A percentile compares a stretch with the other conserved stretches of the same genome.
Evolutionary conservation across 2,329 filamentous ascomycete genomes (phyloP).

Genomic region (Metarhizium brunneum): DNA sequence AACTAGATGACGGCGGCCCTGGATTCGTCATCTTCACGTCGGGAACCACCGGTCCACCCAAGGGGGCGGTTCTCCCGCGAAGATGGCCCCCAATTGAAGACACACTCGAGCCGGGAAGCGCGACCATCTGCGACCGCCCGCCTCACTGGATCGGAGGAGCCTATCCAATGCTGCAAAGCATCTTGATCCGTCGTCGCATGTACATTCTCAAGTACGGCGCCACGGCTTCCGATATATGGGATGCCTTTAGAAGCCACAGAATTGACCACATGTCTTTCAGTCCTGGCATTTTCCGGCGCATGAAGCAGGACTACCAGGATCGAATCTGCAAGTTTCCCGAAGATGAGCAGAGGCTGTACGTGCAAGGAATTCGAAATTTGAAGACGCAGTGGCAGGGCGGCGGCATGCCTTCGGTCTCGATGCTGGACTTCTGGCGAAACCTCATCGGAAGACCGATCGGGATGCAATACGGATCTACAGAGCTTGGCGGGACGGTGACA

Average conservation of each 20-base stretch:
- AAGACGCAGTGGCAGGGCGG: slow-evolving; percentile 1
- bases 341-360: slow-evolving; percentile 6
- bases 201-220: slow-evolving; percentile 8
- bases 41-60: slow-evolving; percentile 67
- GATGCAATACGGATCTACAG: slow-evolving; percentile 10
- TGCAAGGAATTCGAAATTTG: slow-evolving; percentile 5
- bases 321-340: background rate
- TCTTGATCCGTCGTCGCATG: slow-evolving; percentile 6
- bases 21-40: slow-evolving; percentile 40
- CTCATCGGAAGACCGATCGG: slow-evolving; percentile 6
- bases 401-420: slow-evolving; percentile 1
- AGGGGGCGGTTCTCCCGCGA: slow-evolving; percentile 56
- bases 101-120: slow-evolving; percentile 1
- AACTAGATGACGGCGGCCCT: slow-evolving; percentile 7
- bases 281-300: slow-evolving; percentile 7
- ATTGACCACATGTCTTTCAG: slow-evolving; percentile 9
- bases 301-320: slow-evolving; percentile 8
- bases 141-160: slow-evolving; percentile 13
- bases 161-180: slow-evolving; percentile 3
- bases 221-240: slow-evolving; percentile 5
- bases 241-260: slow-evolving; percentile 3
- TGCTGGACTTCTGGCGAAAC: slow-evolving; percentile 10
- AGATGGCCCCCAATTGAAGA: slow-evolving; percentile 1
- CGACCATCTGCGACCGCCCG: slow-evolving; percentile 10
- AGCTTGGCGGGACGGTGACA: slow-evolving; percentile 5